A percentile compares a stretch with the other conserved stretches of the same genome.
Conservation (phyloP, 2,329 filamentous ascomycete genomes). For the Aspergillus oerlinghausenensis region DNA sequence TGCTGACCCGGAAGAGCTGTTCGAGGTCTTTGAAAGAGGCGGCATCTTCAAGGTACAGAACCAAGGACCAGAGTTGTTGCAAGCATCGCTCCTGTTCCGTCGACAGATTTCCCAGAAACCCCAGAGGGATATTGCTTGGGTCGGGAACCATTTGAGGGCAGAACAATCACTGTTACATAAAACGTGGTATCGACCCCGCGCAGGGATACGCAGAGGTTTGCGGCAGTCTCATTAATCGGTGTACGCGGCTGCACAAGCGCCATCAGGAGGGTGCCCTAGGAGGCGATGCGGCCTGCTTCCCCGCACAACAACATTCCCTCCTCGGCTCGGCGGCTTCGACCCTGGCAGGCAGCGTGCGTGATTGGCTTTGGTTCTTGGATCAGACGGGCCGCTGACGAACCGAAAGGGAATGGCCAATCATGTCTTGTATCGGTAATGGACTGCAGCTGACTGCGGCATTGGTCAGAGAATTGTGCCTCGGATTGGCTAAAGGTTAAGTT, state of each 20-base stretch:
- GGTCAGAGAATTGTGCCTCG: too few species aligned
- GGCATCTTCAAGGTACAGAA: conserved; percentile 49
- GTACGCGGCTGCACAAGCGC: too few species aligned
- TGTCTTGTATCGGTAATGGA: too few species aligned
- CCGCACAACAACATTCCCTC: neutral
- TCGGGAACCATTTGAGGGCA: neutral
- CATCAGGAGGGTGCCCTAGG: neutral
- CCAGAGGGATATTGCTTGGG: conserved; percentile 28
- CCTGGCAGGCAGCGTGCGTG: neutral
- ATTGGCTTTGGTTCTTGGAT: neutral
- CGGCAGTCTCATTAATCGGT: neutral
- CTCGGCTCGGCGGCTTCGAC: conserved; percentile 29
- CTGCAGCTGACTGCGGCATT: too few species aligned
- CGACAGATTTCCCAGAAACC: conserved; percentile 76
- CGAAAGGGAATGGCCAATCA: neutral
- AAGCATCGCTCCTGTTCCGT: conserved; percentile 77
- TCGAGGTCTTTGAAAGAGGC: conserved; percentile 62
- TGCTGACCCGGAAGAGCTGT: conserved; percentile 40
- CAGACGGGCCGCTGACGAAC: neutral
- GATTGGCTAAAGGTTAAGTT: neutral
- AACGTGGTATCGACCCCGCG: neutral
- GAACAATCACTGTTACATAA: neutral
- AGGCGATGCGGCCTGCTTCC: neutral
- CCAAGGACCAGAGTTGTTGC: conserved; percentile 71
- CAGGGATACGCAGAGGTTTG: neutral